Evolutionary conservation across 169 alveolate genomes (phyloP), one percentile per base, ranked within the genome.

Genomic region (Fabrea salina): DNA sequence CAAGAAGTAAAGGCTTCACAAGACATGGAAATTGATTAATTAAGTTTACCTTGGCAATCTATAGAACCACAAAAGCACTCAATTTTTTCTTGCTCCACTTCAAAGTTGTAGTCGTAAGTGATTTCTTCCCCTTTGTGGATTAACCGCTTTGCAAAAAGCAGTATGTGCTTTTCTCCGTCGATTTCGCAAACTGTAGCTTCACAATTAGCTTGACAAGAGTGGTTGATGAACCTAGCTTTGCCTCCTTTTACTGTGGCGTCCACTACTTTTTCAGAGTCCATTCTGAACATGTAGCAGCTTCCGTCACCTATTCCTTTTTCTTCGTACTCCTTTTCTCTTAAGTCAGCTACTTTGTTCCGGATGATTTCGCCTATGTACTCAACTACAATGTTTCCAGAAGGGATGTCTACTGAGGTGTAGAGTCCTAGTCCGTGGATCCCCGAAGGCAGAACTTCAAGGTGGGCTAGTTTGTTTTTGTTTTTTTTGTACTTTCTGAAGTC

Each of bases 191-290:
- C 80, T 71, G 89, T 83, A 3, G 94, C 94, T 22, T 79, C 80
- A 53, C 95, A 89, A 74, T 86, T 87, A 2, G 94, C 90, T 19
- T 56, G 72, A 82, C 99, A 98, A 71, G 98, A 94, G 89, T 98
- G 99, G 87, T 98, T 98, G 74, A 98, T 95, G 84, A 96, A 98
- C 58, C 99, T 88, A 32, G 99, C 98, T 77, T 89, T 95, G 78
- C 96, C 96, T 30, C 99, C 99, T 79, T 88, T 89, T 71, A 92
- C 90, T 6, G 99, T 97, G 3, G 99, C 99, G 88, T 98, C 99
- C 8, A 98, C 96, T 47, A 98, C 97, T 59, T 89, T 84, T 58
- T 94, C 93, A 56, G 95, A 97, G 76, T 97, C 99, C 32, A 97
- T 87, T 68, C 99, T 89, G 83, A 96, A 97, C 95, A 96, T 89